These are phyloP conservation scores for Limonium bicolor DNA, from an alignment of 148 eudicot species.

Conservation along the genomic window DNA sequence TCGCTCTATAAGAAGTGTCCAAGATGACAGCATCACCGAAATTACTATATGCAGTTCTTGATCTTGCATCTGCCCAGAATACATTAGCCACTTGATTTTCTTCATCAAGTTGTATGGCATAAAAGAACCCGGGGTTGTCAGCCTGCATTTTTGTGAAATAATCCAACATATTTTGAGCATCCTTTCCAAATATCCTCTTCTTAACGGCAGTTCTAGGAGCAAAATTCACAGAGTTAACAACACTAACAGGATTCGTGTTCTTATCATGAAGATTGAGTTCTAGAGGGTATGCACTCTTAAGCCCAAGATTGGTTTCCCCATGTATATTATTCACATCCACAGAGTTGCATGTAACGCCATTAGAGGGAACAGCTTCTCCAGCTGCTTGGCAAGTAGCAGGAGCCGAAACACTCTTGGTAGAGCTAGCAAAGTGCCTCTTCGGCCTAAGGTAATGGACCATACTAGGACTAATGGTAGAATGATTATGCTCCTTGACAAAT, in stretches of 20 bases:
- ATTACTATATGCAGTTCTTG: conserved; percentile 66
- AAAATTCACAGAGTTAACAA: conserved; percentile 21
- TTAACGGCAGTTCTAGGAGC: conserved; percentile 20
- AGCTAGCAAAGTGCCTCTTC: conserved; percentile 40
- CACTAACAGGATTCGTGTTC: conserved; percentile 21
- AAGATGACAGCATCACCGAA: conserved; percentile 73
- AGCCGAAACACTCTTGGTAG: conserved; percentile 25
- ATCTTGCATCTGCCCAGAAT: conserved; percentile 91
- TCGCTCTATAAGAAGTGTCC: conserved; percentile 56
- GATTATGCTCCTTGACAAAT: conserved; percentile 70
- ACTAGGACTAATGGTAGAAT: conserved; percentile 21
- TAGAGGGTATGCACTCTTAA: conserved; percentile 25
- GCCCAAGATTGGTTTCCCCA: conserved; percentile 24
- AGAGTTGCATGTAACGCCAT: conserved; percentile 55
- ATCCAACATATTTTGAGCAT: conserved; percentile 82
- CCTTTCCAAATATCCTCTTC: conserved; percentile 59
- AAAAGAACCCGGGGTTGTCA: conserved; percentile 86
- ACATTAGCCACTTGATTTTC: conserved; percentile 76
- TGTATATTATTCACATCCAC: conserved; percentile 30
- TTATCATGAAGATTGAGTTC: conserved; percentile 31
- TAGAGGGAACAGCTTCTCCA: conserved; percentile 40
- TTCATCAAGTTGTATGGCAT: conserved; percentile 85
- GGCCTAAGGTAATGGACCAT: conserved; percentile 39
- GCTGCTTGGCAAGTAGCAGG: conserved; percentile 22
- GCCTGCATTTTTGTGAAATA: conserved; percentile 92